These are phyloP conservation scores for Clausena lansium DNA, from an alignment of 345 rosid species.

Conservation along the genomic window DNA sequence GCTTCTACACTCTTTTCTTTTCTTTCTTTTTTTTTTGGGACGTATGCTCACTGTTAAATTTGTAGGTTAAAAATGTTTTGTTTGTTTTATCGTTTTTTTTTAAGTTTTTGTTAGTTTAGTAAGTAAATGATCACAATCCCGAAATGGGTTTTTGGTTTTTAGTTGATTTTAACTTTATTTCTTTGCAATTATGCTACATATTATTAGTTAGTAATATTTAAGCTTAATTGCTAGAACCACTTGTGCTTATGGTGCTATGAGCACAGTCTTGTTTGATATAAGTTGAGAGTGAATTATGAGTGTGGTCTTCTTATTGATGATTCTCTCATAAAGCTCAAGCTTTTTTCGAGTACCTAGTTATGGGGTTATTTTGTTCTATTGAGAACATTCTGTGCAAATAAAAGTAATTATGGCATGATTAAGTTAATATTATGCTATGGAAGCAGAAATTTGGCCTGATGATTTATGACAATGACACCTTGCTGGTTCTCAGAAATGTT, in stretches of 20 bases:
- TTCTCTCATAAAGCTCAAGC: background rate
- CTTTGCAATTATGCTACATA: too few species aligned
- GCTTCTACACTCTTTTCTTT: background rate
- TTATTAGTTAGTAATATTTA: background rate
- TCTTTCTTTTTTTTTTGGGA: background rate
- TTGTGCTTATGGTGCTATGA: background rate
- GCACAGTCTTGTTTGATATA: background rate
- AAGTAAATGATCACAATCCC: background rate
- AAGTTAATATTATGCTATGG: background rate
- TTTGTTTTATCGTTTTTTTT: background rate
- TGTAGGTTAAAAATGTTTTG: background rate
- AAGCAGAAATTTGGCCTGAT: background rate
- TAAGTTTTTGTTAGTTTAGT: background rate
- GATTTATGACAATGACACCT: background rate
- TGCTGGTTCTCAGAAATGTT: background rate
- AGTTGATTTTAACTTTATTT: background rate
- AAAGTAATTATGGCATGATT: background rate
- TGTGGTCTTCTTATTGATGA: background rate
- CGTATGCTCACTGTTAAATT: background rate
- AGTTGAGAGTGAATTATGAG: too few species aligned
- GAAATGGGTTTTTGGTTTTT: background rate
- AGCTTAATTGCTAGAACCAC: background rate
- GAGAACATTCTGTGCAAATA: background rate
- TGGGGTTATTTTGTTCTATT: background rate
- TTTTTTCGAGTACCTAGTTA: background rate